Evolutionary conservation across 1,139 yeast genomes (phyloP), one percentile per base, ranked within the genome.

Genomic region (Blastobotrys arbuscula): DNA sequence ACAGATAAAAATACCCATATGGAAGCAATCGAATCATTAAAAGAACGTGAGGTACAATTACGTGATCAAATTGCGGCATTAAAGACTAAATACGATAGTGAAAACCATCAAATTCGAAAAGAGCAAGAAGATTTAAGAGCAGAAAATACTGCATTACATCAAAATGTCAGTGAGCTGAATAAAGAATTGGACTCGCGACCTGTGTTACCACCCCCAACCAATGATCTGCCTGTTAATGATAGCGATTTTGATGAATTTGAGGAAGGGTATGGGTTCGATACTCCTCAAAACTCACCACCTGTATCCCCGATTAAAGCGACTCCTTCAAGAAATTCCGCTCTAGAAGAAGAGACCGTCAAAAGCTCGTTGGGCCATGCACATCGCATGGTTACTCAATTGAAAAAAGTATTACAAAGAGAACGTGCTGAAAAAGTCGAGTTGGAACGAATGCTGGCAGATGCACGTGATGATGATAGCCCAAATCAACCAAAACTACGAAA

Each of bases 341-440:
- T 84, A 42, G 90, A 85, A 61, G 69, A 78, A 6, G 90, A 86
- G 59, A 81, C 90, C 0, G 69, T 84, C 56, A 74, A 77, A 55
- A 77, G 86, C 0, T 81, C 86, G 13, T 71, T 87, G 56, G 73
- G 73, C 24, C 86, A 78, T 63, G 84, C 92, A 3, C 81, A 82
- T 58, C 73, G 76, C 53, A 57, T 60, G 51, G 58, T 67, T 41
- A 52, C 57, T 21, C 59, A 54, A n/a, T 52, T 64, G 39, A 57
- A 64, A 23, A 58, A 53, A 37, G 55, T 63, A 13, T 50, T 66
- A 10, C 57, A 60, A 30, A 60, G 61, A 44, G 73, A 69, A 43
- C 62, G 67, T 39, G 44, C 59, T n/a, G 72, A 68, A 46, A 67
- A 67, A 53, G 42, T 59, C 7, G 70, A 65, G 38, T 54, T 69